Percentiles rank a stretch among this genome's conserved stretches.
phyloP scores from a whole-genome alignment of 1,139 yeast species.

The Debaryomyces sp. region DNA sequence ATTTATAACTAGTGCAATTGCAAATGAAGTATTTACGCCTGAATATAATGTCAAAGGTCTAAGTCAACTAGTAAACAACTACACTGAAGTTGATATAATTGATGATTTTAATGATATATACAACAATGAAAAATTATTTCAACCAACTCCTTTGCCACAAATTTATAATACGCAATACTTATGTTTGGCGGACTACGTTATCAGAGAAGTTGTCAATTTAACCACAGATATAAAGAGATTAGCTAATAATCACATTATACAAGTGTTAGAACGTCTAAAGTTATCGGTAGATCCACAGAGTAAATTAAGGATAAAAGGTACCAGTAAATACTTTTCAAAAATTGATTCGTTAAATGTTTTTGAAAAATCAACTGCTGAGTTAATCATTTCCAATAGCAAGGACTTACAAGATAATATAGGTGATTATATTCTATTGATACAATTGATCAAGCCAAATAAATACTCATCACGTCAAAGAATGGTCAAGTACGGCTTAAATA shows the following conservation, averaged over 20 bases:
- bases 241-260: conserved; percentile 18
- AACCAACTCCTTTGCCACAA: conserved; percentile 4
- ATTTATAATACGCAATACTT: conserved; percentile 24
- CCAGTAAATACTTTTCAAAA: conserved; percentile 32
- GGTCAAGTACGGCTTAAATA: conserved; percentile 28
- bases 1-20: conserved; percentile 5
- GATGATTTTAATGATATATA: conserved; percentile 7
- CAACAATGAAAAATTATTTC: neutral
- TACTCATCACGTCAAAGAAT: conserved; percentile 25
- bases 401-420: conserved; percentile 2
- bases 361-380: conserved; percentile 6
- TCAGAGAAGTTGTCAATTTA: conserved; percentile 17
- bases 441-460: conserved; percentile 35
- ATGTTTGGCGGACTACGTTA: conserved; percentile 32
- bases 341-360: conserved; percentile 13
- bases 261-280: conserved; percentile 24
- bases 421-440: conserved; percentile 21
- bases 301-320: conserved; percentile 26
- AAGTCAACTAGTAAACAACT: neutral
- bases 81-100: conserved; percentile 15
- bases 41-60: neutral
- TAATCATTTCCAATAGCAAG: conserved; percentile 3
- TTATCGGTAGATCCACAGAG: conserved; percentile 15
- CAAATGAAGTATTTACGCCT: neutral
- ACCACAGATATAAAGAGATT: neutral